Evolutionary conservation across 495 filamentous ascomycete genomes (phyloP).

Genomic region (Tuber borchii): DNA sequence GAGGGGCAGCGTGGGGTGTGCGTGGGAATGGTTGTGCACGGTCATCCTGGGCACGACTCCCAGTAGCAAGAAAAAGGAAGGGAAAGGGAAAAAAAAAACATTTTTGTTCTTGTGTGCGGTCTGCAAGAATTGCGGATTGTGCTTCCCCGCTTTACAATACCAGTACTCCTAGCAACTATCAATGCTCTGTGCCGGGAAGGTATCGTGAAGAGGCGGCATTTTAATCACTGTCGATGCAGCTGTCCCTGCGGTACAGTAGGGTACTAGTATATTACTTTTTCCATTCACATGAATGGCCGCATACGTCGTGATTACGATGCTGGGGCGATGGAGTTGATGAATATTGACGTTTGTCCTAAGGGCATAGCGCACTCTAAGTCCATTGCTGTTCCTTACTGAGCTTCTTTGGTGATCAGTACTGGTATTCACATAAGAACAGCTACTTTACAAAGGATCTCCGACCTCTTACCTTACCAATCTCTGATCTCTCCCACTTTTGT

Average conservation of each 20-base stretch:
- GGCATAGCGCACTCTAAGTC: background rate
- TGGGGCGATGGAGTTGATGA: background rate
- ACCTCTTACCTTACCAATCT: background rate
- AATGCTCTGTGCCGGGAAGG: background rate
- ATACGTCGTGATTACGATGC: background rate
- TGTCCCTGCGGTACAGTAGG: background rate
- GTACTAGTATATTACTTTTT: background rate
- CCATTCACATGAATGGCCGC: background rate
- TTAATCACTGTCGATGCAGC: background rate
- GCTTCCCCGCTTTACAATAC: conserved; percentile 26
- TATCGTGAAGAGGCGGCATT: background rate
- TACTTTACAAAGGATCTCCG: background rate
- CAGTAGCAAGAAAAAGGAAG: conserved; percentile 16
- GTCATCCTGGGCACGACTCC: conserved; percentile 9
- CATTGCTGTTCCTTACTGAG: background rate
- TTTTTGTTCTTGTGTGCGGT: conserved; percentile 8
- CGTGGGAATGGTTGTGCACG: conserved; percentile 8
- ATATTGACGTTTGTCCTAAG: background rate
- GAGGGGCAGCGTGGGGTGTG: conserved; percentile 23
- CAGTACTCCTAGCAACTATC: background rate
- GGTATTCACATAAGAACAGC: background rate
- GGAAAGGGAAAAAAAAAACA: background rate
- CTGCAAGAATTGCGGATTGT: conserved; percentile 9
- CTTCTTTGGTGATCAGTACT: background rate
- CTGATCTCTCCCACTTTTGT: background rate